phyloP scores from a whole-genome alignment of 1,284 basidiomycete species.

The Jaminaea rosea region DNA sequence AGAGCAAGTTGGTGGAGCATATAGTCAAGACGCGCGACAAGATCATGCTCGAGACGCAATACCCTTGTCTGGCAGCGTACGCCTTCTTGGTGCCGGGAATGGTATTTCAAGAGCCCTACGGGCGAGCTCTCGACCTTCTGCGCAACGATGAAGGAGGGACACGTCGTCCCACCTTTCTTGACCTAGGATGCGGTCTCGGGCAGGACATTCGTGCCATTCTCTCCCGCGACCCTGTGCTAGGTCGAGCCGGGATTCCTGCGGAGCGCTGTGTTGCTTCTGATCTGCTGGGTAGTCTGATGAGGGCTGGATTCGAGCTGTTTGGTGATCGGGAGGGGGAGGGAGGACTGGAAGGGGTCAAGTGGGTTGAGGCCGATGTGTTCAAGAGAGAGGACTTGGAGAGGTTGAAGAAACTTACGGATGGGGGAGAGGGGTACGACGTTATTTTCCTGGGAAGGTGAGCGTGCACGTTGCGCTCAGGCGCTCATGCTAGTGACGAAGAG shows the following conservation, averaged over 20 bases:
- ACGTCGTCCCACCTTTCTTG: too few species aligned
- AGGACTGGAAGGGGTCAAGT: background rate
- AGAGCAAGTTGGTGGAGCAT: too few species aligned
- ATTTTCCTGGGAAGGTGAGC: background rate
- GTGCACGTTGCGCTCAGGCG: background rate
- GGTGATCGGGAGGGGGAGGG: background rate
- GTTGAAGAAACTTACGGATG: background rate
- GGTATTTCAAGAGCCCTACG: too few species aligned
- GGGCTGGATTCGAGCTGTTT: background rate
- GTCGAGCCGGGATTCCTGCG: background rate
- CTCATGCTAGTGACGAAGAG: background rate
- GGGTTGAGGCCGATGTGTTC: background rate
- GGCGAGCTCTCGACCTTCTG: too few species aligned
- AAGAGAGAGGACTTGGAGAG: background rate
- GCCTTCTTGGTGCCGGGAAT: too few species aligned
- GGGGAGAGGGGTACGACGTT: background rate
- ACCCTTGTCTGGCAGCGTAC: too few species aligned
- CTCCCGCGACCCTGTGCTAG: background rate
- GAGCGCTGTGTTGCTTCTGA: background rate
- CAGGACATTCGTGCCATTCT: too few species aligned
- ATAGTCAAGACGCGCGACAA: too few species aligned
- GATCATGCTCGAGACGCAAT: too few species aligned
- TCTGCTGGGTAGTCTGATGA: background rate
- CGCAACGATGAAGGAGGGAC: too few species aligned
- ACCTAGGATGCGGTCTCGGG: background rate